phyloP scores from a whole-genome alignment of 1,284 basidiomycete genomes.

The Uromyces viciae-fabae region DNA sequence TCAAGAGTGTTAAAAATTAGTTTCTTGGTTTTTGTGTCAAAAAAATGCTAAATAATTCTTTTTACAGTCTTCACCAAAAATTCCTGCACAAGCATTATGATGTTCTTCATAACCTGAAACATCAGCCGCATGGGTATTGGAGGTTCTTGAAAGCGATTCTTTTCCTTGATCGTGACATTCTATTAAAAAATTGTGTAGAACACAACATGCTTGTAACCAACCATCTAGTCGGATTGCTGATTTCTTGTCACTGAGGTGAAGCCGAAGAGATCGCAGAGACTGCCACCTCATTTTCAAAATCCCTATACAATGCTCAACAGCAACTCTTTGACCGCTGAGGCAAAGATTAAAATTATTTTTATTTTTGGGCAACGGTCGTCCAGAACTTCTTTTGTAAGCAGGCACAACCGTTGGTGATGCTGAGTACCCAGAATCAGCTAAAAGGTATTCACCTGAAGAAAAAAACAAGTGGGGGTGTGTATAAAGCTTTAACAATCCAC shows the following conservation, averaged over 20 bases:
- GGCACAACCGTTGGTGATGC: background rate
- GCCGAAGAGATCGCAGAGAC: background rate
- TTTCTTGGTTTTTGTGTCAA: background rate
- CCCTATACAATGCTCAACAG: conserved; percentile 20
- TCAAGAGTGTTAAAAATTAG: background rate
- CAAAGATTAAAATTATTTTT: conserved; percentile 8
- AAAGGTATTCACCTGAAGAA: background rate
- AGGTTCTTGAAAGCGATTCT: background rate
- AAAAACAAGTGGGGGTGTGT: background rate
- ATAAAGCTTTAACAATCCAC: background rate
- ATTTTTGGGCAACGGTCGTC: background rate
- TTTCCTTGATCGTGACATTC: too few relatives aligned
- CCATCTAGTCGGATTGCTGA: background rate
- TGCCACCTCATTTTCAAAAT: conserved; percentile 17
- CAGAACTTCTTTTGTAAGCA: background rate
- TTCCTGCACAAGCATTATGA: background rate
- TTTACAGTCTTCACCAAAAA: background rate
- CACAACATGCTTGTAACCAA: background rate
- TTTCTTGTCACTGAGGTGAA: background rate
- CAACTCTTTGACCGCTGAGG: background rate
- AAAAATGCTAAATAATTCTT: background rate
- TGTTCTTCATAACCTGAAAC: background rate
- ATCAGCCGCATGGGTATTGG: background rate
- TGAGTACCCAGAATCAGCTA: conserved; percentile 20
- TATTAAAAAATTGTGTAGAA: background rate